These are phyloP conservation scores for Podila minutissima DNA, from an alignment of 192 early-diverging fungal species.

Conservation along the genomic window DNA sequence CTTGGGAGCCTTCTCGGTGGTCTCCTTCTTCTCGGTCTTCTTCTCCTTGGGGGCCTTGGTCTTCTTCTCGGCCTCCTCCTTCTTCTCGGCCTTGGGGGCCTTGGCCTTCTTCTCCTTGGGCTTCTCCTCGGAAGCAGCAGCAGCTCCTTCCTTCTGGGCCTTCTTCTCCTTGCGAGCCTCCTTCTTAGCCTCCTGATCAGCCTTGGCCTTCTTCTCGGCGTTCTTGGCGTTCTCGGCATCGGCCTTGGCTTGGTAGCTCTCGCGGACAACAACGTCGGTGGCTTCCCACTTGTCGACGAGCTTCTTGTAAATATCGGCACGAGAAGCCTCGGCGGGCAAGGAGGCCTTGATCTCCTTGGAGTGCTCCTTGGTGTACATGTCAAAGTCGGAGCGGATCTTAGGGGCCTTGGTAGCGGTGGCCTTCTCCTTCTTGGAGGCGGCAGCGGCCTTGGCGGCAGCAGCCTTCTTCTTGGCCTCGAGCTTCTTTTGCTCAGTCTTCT, in stretches of 20 bases:
- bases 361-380: constrained; percentile 52
- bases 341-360: constrained; percentile 37
- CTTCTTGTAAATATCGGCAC: constrained; percentile 41
- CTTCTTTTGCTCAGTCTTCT: constrained; percentile 29
- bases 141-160: constrained; percentile 28
- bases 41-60: constrained; percentile 29
- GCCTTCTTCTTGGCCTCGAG: constrained; percentile 31
- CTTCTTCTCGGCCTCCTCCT: constrained; percentile 11
- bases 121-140: constrained; percentile 1
- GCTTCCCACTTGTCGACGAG: constrained; percentile 50
- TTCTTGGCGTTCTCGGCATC: constrained; percentile 12
- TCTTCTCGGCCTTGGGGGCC: constrained; percentile 11
- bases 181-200: constrained; percentile 31
- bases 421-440: constrained; percentile 27
- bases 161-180: constrained; percentile 33
- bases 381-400: constrained; percentile 44
- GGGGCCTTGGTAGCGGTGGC: background rate
- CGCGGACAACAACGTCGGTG: background rate
- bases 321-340: constrained; percentile 28
- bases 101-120: constrained; percentile 26
- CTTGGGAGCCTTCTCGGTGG: background rate
- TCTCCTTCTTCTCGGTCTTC: constrained; percentile 17
- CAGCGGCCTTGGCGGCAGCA: constrained; percentile 2
- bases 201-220: background rate
- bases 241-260: constrained; percentile 4